Base-by-base conservation (phyloP, 306 rosid genomes). In the Prinsepia uniflora region DNA sequence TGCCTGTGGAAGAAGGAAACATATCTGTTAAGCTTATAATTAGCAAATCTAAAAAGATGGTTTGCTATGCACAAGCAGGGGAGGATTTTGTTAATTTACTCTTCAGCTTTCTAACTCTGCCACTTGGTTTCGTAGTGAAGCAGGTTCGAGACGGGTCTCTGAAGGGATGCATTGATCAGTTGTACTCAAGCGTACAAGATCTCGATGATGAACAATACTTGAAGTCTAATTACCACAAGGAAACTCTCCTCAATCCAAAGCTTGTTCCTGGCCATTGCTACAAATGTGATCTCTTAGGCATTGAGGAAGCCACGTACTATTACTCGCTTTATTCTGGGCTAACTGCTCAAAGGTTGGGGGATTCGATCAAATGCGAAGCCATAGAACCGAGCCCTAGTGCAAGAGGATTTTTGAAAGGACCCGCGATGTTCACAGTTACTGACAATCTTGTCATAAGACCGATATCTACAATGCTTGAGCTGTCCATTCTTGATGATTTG, bases 101-200 rank as follows among this genome's bases (percentile, higher is more conserved):
- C 18, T 40, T 73, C 18, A 73, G 71, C 44, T 73, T 73, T 8
- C 64, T 73, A 6, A 43, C 77, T 20, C 55, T 73, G 19, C 71
- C 71, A 0, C 77, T 73, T 42, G 77, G 71, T 2, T 60, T 52
- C 6, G 2, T 54, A 2, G 8, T 42, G 11, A 49, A 50, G 22
- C 20, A 63, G 6, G 13, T 20, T 2, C 2, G 17, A 12, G n/a
- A 15, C 10, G 7, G 22, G 4, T 53, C 65, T 24, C 43, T 17
- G 4, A 53, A 44, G 5, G 78, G 78, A 17, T 74, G 78, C 48
- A 54, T 55, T 6, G 56, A 65, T 11, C 57, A 54, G 1, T 74
- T 74, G 72, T 30, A 54, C 47, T 6, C 22, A 47, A 55, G 65
- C 5, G 57, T 30, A 7, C 13, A 4, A 9, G 48, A 30, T 54